Evolutionary conservation across 1,284 basidiomycete species (phyloP).

Genomic region (Irpex rosettiformis): DNA sequence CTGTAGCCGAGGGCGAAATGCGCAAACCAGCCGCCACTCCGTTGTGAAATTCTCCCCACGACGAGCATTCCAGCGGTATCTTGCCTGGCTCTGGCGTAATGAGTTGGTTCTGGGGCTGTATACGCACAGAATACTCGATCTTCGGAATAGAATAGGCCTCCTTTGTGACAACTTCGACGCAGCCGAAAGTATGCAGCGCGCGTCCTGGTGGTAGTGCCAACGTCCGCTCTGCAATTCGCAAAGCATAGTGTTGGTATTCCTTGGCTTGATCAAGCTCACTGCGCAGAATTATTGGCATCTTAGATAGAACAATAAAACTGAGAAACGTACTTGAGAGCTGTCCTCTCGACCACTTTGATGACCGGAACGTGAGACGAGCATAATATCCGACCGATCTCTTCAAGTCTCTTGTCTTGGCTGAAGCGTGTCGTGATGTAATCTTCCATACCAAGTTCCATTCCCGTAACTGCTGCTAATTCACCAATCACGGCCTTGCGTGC

Average conservation of each 20-base stretch:
- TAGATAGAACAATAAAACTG: constrained; percentile 1
- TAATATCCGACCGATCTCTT: constrained; percentile 86
- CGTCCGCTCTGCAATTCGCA: constrained; percentile 80
- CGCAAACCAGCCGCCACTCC: constrained; percentile 91
- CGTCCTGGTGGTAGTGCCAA: constrained; percentile 83
- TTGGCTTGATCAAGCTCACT: constrained; percentile 80
- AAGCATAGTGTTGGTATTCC: constrained; percentile 78
- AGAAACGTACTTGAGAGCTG: constrained; percentile 62
- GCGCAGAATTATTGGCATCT: constrained; percentile 1
- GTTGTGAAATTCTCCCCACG: constrained; percentile 98
- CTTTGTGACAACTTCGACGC: constrained; percentile 65
- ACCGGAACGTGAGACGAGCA: constrained; percentile 71
- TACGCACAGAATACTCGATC: constrained; percentile 73
- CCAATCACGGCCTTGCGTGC: constrained; percentile 47
- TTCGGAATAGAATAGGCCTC: constrained; percentile 79
- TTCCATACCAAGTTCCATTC: constrained; percentile 66
- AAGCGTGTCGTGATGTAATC: constrained; percentile 83
- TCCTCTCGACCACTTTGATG: constrained; percentile 65
- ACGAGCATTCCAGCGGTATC: constrained; percentile 64
- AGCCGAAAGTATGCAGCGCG: constrained; percentile 85
- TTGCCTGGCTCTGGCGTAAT: constrained; percentile 65
- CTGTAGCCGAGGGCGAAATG: constrained; percentile 72
- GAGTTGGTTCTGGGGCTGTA: constrained; percentile 66
- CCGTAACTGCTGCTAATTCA: constrained; percentile 55
- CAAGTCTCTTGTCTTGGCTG: constrained; percentile 79